A percentile compares a stretch with the other conserved stretches of the same genome.
Conservation (phyloP, 352 stramenopile species). For the Phytophthora europaea region DNA sequence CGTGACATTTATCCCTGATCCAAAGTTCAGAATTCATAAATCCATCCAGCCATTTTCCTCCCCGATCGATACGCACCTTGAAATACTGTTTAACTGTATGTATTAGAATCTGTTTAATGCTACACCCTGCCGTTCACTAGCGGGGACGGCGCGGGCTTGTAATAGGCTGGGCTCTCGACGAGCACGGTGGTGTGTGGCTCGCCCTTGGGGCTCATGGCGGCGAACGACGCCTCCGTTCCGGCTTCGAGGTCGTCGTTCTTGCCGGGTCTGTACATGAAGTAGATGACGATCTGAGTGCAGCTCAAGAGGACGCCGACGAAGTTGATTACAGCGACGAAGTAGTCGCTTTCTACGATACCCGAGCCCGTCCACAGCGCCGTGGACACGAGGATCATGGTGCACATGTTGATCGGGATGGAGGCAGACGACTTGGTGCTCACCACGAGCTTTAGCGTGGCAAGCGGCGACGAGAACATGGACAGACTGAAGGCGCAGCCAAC, state of each 20-base stretch:
- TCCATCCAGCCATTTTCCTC: too few species aligned
- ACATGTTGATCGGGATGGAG: slow-evolving; percentile 47
- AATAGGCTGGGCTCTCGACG: slow-evolving; percentile 24
- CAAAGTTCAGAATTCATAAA: too few species aligned
- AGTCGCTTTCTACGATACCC: slow-evolving; percentile 31
- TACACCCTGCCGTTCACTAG: slow-evolving; percentile 18
- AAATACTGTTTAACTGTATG: background rate
- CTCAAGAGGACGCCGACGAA: slow-evolving; percentile 49
- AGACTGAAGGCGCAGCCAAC: slow-evolving; percentile 26
- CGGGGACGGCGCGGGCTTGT: slow-evolving; percentile 23
- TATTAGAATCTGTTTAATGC: background rate
- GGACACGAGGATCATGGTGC: slow-evolving; percentile 28
- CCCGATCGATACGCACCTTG: background rate
- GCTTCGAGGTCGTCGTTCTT: slow-evolving; percentile 13
- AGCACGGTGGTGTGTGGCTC: slow-evolving; percentile 9
- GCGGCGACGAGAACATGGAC: slow-evolving; percentile 37
- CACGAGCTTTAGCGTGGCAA: slow-evolving; percentile 36
- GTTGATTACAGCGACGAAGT: slow-evolving; percentile 37
- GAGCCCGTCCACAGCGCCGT: slow-evolving; percentile 30
- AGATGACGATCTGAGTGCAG: slow-evolving; percentile 55
- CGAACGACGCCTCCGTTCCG: slow-evolving; percentile 10
- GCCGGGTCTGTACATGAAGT: slow-evolving; percentile 45
- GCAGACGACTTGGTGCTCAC: slow-evolving; percentile 32
- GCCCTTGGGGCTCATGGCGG: slow-evolving; percentile 10
- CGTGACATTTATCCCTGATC: too few species aligned